phyloP scores from a whole-genome alignment of 1,139 yeast species.

The Pichia sp. region DNA sequence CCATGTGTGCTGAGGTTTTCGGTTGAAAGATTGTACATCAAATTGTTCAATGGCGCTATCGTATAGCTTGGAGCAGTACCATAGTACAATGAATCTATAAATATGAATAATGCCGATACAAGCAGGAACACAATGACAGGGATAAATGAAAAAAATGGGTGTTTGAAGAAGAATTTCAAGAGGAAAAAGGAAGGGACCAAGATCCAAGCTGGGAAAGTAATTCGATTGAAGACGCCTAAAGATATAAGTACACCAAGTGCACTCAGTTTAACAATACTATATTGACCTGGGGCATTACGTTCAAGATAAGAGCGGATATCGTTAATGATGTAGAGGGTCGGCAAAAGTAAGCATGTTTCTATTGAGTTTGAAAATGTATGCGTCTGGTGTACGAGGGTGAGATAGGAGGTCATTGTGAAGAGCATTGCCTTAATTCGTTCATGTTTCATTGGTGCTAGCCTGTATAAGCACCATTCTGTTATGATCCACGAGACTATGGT shows the following conservation, averaged over 20 bases:
- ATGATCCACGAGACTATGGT: conserved; percentile 55
- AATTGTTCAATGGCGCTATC: conserved; percentile 72
- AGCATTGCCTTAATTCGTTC: conserved; percentile 62
- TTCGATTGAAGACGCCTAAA: conserved; percentile 76
- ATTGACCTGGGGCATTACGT: conserved; percentile 15
- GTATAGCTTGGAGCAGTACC: conserved; percentile 33
- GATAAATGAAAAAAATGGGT: conserved; percentile 28
- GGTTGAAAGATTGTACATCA: conserved; percentile 59
- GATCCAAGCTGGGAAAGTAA: conserved; percentile 77
- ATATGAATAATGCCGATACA: conserved; percentile 40
- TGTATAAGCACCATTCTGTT: conserved; percentile 48
- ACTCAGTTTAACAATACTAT: conserved; percentile 19
- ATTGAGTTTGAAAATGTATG: conserved; percentile 86
- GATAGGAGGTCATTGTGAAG: conserved; percentile 70
- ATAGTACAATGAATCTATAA: conserved; percentile 48
- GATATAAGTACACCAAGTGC: conserved; percentile 52
- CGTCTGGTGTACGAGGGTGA: conserved; percentile 74
- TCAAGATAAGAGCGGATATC: conserved; percentile 37
- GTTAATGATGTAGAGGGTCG: conserved; percentile 50
- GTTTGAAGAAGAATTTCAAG: conserved; percentile 35
- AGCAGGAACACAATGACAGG: conserved; percentile 34
- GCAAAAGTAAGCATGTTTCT: conserved; percentile 67
- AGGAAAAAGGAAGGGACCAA: conserved; percentile 51
- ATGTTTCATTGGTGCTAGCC: conserved; percentile 51
- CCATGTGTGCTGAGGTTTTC: conserved; percentile 75